A percentile compares a stretch with the other conserved stretches of the same genome.
These are phyloP conservation scores for Saccharomycopsis javanensis DNA, from an alignment of 805 yeast genomes.

Conservation along the genomic window DNA sequence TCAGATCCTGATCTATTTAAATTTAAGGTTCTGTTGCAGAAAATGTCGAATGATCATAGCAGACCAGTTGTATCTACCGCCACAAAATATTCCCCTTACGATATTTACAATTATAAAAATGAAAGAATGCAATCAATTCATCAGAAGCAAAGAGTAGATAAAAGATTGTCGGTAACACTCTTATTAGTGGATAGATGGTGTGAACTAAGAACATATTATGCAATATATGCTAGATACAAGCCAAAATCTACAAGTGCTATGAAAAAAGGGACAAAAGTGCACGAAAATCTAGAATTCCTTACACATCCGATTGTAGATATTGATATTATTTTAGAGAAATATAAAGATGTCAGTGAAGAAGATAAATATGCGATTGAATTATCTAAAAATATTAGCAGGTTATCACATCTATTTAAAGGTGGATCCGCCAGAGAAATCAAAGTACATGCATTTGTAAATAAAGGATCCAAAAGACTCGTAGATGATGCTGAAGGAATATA, in stretches of 20 bases:
- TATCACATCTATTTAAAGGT: constrained; percentile 32
- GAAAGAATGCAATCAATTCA: neutral
- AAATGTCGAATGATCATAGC: neutral
- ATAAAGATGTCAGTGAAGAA: constrained; percentile 19
- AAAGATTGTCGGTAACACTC: constrained; percentile 30
- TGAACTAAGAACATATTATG: constrained; percentile 49
- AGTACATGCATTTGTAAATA: constrained; percentile 42
- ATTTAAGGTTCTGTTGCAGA: neutral
- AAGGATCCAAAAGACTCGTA: constrained; percentile 14
- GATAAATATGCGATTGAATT: constrained; percentile 28
- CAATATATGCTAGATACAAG: constrained; percentile 32
- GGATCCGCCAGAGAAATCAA: constrained; percentile 56
- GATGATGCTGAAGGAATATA: neutral
- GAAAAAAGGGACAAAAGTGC: constrained; percentile 38
- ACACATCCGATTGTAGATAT: constrained; percentile 31
- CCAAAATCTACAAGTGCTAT: constrained; percentile 32
- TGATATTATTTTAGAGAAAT: constrained; percentile 3
- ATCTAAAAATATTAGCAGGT: constrained; percentile 34
- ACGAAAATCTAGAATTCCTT: constrained; percentile 37
- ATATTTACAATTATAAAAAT: neutral
- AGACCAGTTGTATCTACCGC: neutral
- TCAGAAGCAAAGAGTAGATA: neutral
- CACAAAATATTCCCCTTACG: neutral
- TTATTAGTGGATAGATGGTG: constrained; percentile 57
- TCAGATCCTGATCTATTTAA: neutral